Conservation (phyloP, 2,329 filamentous ascomycete genomes). For the Knufia petricola region DNA sequence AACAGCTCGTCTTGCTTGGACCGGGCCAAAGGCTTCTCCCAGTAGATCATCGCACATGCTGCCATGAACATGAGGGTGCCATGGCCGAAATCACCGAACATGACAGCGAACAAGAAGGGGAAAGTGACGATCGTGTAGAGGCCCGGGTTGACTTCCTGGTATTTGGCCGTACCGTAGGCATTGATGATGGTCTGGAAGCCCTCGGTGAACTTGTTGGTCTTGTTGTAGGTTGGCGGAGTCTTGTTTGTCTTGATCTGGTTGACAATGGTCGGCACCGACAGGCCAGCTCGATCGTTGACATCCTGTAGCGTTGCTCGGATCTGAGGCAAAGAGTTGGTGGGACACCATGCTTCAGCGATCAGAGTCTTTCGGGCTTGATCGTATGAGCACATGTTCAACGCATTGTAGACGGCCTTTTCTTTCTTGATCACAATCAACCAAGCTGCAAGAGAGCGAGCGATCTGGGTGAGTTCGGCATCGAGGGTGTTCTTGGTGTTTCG, state of each 20-base stretch:
- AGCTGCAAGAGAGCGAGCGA: slow-evolving; percentile 80
- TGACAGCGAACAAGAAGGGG: slow-evolving; percentile 98
- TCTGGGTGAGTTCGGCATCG: slow-evolving; percentile 85
- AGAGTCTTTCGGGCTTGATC: slow-evolving; percentile 90
- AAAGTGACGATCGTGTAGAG: slow-evolving; percentile 94
- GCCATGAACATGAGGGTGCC: slow-evolving; percentile 79
- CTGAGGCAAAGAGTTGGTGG: slow-evolving; percentile 75
- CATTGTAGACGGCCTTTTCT: slow-evolving; percentile 95
- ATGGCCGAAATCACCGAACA: slow-evolving; percentile 98
- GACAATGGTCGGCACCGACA: slow-evolving; percentile 97
- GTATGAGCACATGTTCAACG: slow-evolving; percentile 92
- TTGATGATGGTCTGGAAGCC: slow-evolving; percentile 99
- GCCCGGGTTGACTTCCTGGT: slow-evolving; percentile 93
- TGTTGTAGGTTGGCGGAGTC: slow-evolving; percentile 92
- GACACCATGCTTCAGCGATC: slow-evolving; percentile 96
- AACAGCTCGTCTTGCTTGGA: slow-evolving; percentile 97
- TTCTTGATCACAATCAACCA: slow-evolving; percentile 99
- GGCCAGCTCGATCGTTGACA: slow-evolving; percentile 87
- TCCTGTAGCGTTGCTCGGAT: slow-evolving; percentile 93
- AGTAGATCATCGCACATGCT: slow-evolving; percentile 89
- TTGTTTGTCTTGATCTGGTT: slow-evolving; percentile 97
- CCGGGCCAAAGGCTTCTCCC: slow-evolving; percentile 68
- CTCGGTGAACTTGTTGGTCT: slow-evolving; percentile 97
- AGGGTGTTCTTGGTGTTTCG: slow-evolving; percentile 92
- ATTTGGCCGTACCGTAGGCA: slow-evolving; percentile 94